These are phyloP conservation scores for Phialocephala sp. DNA, from an alignment of 2,329 filamentous ascomycete species.

Conservation along the genomic window DNA sequence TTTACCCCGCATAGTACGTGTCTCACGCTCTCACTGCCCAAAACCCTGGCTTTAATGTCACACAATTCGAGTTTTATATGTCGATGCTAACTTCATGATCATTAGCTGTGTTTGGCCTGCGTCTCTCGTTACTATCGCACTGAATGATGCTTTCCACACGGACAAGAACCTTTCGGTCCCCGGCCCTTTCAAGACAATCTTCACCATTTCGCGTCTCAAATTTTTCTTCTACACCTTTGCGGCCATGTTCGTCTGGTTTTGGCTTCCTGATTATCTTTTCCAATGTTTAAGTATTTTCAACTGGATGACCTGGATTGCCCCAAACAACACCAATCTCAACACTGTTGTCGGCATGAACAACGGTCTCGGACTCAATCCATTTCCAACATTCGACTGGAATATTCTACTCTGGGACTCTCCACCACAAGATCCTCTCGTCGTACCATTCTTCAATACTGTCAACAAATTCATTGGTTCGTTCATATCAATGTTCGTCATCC, in stretches of 20 bases:
- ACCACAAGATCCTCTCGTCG: constrained; percentile 65
- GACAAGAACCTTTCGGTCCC: constrained; percentile 36
- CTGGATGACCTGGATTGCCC: constrained; percentile 60
- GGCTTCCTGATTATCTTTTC: constrained; percentile 57
- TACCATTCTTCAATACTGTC: constrained; percentile 74
- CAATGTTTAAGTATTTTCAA: constrained; percentile 51
- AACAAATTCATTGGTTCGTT: constrained; percentile 69
- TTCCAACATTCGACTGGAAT: constrained; percentile 53
- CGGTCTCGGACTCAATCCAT: constrained; percentile 50
- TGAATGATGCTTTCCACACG: constrained; percentile 54
- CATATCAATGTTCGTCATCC: constrained; percentile 44
- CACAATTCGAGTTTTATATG: too few species aligned
- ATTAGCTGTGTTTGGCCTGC: constrained; percentile 55
- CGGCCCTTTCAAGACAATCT: constrained; percentile 50
- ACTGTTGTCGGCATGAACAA: constrained; percentile 46
- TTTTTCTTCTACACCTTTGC: constrained; percentile 52
- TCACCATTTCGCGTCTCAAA: constrained; percentile 50
- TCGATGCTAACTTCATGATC: not conserved
- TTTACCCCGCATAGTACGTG: constrained; percentile 52
- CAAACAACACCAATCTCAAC: constrained; percentile 47
- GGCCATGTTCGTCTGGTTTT: constrained; percentile 57
- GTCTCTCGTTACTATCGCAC: constrained; percentile 52
- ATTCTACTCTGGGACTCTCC: constrained; percentile 31
- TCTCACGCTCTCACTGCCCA: not conserved
- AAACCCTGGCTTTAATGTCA: not conserved